A percentile compares a stretch with the other conserved stretches of the same genome.
These are phyloP conservation scores for Aurantiochytrium sp. DNA, from an alignment of 108 stramenopile species.

Conservation along the genomic window DNA sequence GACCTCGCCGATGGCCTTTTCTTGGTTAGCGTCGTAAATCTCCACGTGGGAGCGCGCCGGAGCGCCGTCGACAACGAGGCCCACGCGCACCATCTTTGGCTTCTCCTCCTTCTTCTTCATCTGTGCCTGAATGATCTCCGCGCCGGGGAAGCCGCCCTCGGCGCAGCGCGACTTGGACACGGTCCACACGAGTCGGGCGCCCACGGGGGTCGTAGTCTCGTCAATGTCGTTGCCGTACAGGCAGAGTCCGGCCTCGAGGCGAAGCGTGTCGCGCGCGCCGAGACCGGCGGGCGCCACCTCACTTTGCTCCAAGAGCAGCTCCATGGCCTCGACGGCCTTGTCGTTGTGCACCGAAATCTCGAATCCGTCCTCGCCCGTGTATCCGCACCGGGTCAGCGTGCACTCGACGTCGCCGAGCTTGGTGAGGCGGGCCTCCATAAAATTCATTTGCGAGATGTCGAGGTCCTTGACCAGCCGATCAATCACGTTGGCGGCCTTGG, in stretches of 20 bases:
- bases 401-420: slow-evolving; percentile 82
- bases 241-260: slow-evolving; percentile 97
- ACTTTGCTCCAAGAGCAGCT: slow-evolving; percentile 41
- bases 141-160: slow-evolving; percentile 91
- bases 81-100: slow-evolving; percentile 75
- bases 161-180: slow-evolving; percentile 80
- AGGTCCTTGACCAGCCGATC: slow-evolving; percentile 71
- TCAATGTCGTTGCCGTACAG: slow-evolving; percentile 97
- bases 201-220: slow-evolving; percentile 83
- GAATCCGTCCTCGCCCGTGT: slow-evolving; percentile 99
- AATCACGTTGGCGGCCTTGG: slow-evolving; percentile 78
- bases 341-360: slow-evolving; percentile 79
- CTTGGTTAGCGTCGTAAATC: slow-evolving; percentile 78
- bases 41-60: slow-evolving; percentile 87
- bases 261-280: slow-evolving; percentile 93
- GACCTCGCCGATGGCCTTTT: slow-evolving; percentile 79
- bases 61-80: slow-evolving; percentile 89
- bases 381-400: slow-evolving; percentile 95
- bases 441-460: slow-evolving; percentile 78
- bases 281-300: slow-evolving; percentile 84
- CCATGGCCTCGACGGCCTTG: slow-evolving; percentile 38
- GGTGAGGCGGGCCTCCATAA: slow-evolving; percentile 84
- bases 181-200: slow-evolving; percentile 87
- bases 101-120: slow-evolving; percentile 79
- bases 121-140: slow-evolving; percentile 78